Evolutionary conservation across 2,329 filamentous ascomycete species (phyloP).

Genomic region (Coniochaeta hoffmannii): DNA sequence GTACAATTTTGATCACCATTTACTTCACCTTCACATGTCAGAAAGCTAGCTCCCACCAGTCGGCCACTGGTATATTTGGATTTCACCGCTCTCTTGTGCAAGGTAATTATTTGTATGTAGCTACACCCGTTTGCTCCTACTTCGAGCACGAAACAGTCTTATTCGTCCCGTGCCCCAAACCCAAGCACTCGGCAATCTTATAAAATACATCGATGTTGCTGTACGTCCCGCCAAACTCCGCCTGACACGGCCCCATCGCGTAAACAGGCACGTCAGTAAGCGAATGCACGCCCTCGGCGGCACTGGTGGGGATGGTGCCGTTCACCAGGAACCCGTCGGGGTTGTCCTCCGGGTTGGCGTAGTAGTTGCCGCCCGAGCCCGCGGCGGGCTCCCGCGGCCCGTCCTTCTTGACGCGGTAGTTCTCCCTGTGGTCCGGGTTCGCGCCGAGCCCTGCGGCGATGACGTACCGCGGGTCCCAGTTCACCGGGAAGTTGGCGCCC

Average conservation of each 20-base stretch:
- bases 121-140: no score
- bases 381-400: constrained; percentile 56
- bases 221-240: constrained; percentile 60
- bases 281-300: constrained; percentile 65
- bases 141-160: constrained; percentile 10
- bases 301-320: constrained; percentile 59
- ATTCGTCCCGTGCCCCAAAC: constrained; percentile 35
- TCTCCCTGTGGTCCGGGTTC: constrained; percentile 68
- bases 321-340: constrained; percentile 64
- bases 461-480: constrained; percentile 80
- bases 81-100: no score
- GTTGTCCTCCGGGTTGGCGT: constrained; percentile 61
- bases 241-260: constrained; percentile 70
- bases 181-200: constrained; percentile 63
- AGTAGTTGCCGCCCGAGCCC: constrained; percentile 50
- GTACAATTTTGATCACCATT: no score
- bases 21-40: no score
- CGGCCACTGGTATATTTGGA: no score
- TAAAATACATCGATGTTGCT: constrained; percentile 69
- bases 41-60: no score
- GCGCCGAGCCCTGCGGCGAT: constrained; percentile 67
- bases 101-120: no score
- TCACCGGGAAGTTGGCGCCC: constrained; percentile 68
- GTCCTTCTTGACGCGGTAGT: constrained; percentile 63
- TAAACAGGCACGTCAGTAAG: constrained; percentile 75